Conservation (phyloP, 2,329 filamentous ascomycete species). For the Colletotrichum sp. region DNA sequence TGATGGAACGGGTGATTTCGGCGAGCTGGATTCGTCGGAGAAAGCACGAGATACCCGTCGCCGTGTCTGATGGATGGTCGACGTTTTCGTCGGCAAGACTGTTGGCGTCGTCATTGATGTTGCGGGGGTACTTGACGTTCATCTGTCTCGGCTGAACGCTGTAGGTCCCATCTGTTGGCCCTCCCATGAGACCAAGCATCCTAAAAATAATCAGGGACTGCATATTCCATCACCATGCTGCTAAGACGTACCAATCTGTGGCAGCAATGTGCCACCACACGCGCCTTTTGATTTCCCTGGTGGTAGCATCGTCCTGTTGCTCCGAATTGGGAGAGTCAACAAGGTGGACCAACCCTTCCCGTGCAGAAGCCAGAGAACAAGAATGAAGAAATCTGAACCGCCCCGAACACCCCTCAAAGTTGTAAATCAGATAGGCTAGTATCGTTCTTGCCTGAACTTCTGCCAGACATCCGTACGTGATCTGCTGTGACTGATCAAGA, state of each 20-base stretch:
- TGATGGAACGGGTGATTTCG: slow-evolving; percentile 39
- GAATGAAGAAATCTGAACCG: slow-evolving; percentile 36
- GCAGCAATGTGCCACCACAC: slow-evolving; percentile 50
- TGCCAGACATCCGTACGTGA: slow-evolving; percentile 34
- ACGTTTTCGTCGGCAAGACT: slow-evolving; percentile 30
- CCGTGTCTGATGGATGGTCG: slow-evolving; percentile 31
- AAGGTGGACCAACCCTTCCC: slow-evolving; percentile 42
- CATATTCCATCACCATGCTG: too few species aligned
- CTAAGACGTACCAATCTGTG: slow-evolving; percentile 40
- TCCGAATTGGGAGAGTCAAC: slow-evolving; percentile 37
- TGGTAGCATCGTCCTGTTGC: slow-evolving; percentile 26
- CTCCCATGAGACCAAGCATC: slow-evolving; percentile 40
- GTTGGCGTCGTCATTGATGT: slow-evolving; percentile 43
- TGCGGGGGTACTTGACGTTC: slow-evolving; percentile 40
- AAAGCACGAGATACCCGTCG: slow-evolving; percentile 41
- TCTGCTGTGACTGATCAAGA: slow-evolving; percentile 39
- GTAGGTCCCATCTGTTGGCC: slow-evolving; percentile 39
- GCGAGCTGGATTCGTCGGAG: slow-evolving; percentile 41
- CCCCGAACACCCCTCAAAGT: slow-evolving; percentile 40
- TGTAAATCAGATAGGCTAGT: slow-evolving; percentile 41
- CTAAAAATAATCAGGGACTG: slow-evolving; percentile 21
- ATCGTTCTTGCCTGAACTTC: slow-evolving; percentile 41
- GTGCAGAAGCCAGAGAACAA: slow-evolving; percentile 8
- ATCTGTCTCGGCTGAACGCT: slow-evolving; percentile 43
- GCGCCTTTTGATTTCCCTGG: slow-evolving; percentile 42